phyloP scores from a whole-genome alignment of 352 stramenopile species.

The Phytophthora capsici region DNA sequence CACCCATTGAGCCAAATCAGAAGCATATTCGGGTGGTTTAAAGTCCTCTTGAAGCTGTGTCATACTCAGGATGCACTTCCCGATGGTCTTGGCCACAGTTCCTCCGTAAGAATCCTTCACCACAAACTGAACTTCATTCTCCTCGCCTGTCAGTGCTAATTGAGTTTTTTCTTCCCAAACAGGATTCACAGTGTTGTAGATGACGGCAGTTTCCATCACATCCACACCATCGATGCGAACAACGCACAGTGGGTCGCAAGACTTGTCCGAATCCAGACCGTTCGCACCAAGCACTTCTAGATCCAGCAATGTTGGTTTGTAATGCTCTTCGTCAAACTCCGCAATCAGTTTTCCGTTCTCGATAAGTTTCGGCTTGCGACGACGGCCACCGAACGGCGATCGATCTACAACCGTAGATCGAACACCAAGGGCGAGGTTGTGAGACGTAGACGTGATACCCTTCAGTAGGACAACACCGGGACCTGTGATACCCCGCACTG shows the following conservation, averaged over 20 bases:
- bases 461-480: conserved; percentile 87
- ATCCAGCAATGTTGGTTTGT: conserved; percentile 62
- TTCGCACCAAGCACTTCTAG: conserved; percentile 79
- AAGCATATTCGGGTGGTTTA: conserved; percentile 71
- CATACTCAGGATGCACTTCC: conserved; percentile 80
- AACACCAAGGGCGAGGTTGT: conserved; percentile 78
- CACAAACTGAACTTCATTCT: conserved; percentile 75
- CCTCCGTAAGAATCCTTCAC: conserved; percentile 88
- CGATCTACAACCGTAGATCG: conserved; percentile 85
- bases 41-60: conserved; percentile 81
- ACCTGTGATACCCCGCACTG: conserved; percentile 79
- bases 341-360: conserved; percentile 69
- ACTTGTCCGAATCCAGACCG: conserved; percentile 74
- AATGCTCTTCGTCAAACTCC: conserved; percentile 69
- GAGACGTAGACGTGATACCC: conserved; percentile 82
- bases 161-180: conserved; percentile 82
- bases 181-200: conserved; percentile 89
- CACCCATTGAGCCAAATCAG: conserved; percentile 81
- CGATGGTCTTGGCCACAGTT: conserved; percentile 78
- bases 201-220: conserved; percentile 73
- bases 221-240: conserved; percentile 73
- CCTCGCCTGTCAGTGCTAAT: conserved; percentile 53
- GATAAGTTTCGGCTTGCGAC: conserved; percentile 73
- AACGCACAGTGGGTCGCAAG: conserved; percentile 80
- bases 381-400: conserved; percentile 76